Evolutionary conservation across 2,329 filamentous ascomycete genomes (phyloP), one percentile per base, ranked within the genome.

Genomic region (Pyrenophora graminea): DNA sequence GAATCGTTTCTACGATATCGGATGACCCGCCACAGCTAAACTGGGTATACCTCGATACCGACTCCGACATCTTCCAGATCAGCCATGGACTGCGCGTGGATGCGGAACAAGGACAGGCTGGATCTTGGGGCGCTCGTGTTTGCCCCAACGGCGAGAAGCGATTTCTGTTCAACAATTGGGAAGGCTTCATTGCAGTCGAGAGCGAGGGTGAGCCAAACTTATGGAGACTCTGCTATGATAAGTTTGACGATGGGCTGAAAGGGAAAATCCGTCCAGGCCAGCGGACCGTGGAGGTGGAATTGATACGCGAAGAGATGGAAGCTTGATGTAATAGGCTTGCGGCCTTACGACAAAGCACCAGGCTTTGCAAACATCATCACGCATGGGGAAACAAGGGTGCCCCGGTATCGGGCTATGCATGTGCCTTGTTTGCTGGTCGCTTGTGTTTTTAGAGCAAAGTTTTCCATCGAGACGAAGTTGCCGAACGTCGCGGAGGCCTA

Each of bases 21-120:
- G 67, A 72, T 6, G 72, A 77, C 48, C 85, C 85, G 8, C 85
- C 85, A 0, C 80, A 85, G 70, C 68, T 89, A 46, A 87, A 87
- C 58, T 89, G 85, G 85, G 79, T 88, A 10, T 88, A 85, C 61
- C 78, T 84, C 9, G 82, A 87, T 63, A 79, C 77, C 34, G 71
- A 80, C 4, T 86, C 83, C 1, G 72, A 80, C 32, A 45, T 52
- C 9, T 55, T 45, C 7, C 58, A 60, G 27, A 51, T 63, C 30
- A 51, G 58, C 21, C 74, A 82, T 39, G 81, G 85, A 62, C 57
- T 87, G 36, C 82, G 80, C 58, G 89, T 81, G 2, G 80, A 84
- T 33, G 82, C 87, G 47, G 83, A 87, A 54, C 71, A 76, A 34
- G 74, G 74, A 31, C 61, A 85, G 13, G 80, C 74, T 3, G 60